Evolutionary conservation across 495 filamentous ascomycete genomes (phyloP).

Genomic region (Neurospora discreta): DNA sequence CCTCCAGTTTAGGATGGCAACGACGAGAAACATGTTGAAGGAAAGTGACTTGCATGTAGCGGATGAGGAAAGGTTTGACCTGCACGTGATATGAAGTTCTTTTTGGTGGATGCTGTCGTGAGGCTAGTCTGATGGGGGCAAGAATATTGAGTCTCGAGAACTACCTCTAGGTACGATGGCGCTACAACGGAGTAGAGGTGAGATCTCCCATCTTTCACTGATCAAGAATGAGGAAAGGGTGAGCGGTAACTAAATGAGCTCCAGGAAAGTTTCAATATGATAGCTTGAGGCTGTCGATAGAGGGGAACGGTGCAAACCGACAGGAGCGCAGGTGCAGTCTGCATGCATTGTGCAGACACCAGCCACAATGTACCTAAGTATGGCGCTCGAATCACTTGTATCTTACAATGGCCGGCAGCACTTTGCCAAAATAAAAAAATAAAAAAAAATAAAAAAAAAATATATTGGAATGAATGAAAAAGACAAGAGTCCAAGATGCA

Average conservation of each 20-base stretch:
- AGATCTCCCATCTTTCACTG: too few species aligned
- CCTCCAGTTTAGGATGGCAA: neutral
- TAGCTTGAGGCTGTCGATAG: too few species aligned
- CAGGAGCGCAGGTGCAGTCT: too few species aligned
- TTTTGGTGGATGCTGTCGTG: neutral
- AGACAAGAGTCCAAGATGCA: neutral
- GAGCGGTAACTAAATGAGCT: too few species aligned
- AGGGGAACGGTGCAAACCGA: too few species aligned
- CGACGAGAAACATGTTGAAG: neutral
- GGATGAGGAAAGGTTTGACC: neutral
- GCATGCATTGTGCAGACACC: too few species aligned
- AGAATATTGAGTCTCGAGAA: neutral
- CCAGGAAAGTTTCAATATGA: too few species aligned
- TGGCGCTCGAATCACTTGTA: neutral
- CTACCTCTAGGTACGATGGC: too few species aligned
- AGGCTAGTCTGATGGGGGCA: neutral
- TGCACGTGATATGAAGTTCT: neutral
- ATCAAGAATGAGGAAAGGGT: too few species aligned
- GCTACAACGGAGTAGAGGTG: too few species aligned
- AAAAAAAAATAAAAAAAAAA: too few species aligned
- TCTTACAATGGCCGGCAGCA: neutral
- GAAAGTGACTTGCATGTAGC: neutral
- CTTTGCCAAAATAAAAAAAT: too few species aligned
- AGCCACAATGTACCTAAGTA: neutral
- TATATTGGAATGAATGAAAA: neutral